A percentile compares a stretch with the other conserved stretches of the same genome.
Conservation (phyloP, 2,329 filamentous ascomycete species). For the Phialophora macrospora region DNA sequence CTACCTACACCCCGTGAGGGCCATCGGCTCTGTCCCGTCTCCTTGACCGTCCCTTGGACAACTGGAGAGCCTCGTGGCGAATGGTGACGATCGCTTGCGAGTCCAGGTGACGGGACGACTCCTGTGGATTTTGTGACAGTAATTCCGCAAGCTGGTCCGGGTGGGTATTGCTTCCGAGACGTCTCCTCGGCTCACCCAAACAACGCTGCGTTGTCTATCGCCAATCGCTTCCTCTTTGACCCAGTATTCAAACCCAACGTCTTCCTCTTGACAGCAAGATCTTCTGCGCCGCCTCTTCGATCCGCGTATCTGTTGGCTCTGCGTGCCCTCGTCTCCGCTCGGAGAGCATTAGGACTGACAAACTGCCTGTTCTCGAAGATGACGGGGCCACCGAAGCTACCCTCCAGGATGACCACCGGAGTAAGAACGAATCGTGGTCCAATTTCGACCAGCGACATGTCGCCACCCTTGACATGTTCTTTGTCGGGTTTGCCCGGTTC, state of each 20-base stretch:
- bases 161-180: neutral
- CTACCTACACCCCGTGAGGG: neutral
- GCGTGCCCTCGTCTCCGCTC: conserved; percentile 75
- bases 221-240: conserved; percentile 66
- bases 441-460: conserved; percentile 86
- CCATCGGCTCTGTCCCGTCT: neutral
- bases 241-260: conserved; percentile 73
- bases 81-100: neutral
- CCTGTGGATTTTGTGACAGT: neutral
- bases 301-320: conserved; percentile 79
- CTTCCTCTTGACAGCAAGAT: conserved; percentile 74
- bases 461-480: conserved; percentile 45
- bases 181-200: conserved; percentile 64
- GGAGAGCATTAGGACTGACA: conserved; percentile 91
- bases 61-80: neutral
- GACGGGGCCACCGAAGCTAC: conserved; percentile 91
- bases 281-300: conserved; percentile 73
- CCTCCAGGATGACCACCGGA: conserved; percentile 93
- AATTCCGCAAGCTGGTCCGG: neutral
- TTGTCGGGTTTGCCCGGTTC: conserved; percentile 51
- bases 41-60: neutral
- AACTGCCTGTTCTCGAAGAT: conserved; percentile 99
- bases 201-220: conserved; percentile 73
- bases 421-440: conserved; percentile 91
- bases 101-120: too few species aligned